phyloP scores from a whole-genome alignment of 2,329 filamentous ascomycete genomes.

The Thermochaetoides dissita region DNA sequence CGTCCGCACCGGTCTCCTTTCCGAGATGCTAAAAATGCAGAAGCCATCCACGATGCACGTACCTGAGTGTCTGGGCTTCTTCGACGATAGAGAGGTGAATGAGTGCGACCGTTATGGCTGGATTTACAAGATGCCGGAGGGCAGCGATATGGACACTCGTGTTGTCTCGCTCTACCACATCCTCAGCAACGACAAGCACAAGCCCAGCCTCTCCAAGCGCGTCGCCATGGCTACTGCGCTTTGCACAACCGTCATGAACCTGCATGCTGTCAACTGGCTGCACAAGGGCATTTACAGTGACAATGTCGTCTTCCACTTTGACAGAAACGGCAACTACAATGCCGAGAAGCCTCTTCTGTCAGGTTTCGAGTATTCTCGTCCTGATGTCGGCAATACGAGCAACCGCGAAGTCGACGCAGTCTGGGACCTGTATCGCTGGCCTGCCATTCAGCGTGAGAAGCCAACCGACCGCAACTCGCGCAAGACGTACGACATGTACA shows the following conservation, averaged over 20 bases:
- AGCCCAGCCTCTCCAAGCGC: constrained; percentile 11
- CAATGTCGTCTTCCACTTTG: constrained; percentile 33
- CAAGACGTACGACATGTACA: constrained; percentile 32
- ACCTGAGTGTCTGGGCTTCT: constrained; percentile 15
- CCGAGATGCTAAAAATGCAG: constrained; percentile 14
- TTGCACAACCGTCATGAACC: constrained; percentile 18
- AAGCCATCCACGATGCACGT: constrained; percentile 12
- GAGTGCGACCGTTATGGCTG: constrained; percentile 11
- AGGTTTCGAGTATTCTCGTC: constrained; percentile 37
- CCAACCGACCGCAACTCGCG: constrained; percentile 14
- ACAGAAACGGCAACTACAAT: constrained; percentile 8
- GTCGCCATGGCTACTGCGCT: constrained; percentile 11
- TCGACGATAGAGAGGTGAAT: constrained; percentile 12
- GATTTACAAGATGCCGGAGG: constrained; percentile 13
- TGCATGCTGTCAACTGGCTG: constrained; percentile 39
- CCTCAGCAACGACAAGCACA: constrained; percentile 3
- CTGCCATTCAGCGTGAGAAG: constrained; percentile 12
- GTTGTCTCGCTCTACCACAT: constrained; percentile 11
- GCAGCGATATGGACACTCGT: constrained; percentile 6
- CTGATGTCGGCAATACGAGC: constrained; percentile 16
- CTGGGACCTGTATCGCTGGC: constrained; percentile 17
- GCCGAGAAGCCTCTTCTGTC: constrained; percentile 24
- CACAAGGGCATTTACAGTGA: constrained; percentile 37
- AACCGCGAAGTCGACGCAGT: constrained; percentile 10
- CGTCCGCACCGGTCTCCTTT: constrained; percentile 13